Conservation (phyloP, 108 stramenopile genomes). For the Skeletonema menzelii region DNA sequence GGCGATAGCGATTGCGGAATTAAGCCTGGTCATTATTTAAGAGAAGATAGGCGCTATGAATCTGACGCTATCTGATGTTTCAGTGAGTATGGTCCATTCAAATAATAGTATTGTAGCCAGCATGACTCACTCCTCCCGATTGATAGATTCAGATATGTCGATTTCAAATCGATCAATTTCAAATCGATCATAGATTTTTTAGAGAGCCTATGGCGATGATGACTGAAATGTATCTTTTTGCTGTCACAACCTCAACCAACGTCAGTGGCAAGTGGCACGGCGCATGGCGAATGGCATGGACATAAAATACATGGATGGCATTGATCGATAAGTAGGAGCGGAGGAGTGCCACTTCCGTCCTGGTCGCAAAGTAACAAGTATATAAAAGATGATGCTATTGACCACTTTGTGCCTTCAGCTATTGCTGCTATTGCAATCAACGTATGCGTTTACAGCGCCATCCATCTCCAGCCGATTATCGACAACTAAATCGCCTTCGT, state of each 20-base stretch:
- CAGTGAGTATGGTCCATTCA: neutral
- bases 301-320: no score
- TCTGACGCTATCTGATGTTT: no score
- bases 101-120: no score
- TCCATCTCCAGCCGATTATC: neutral
- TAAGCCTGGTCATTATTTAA: neutral
- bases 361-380: neutral
- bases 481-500: neutral
- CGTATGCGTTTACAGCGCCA: neutral
- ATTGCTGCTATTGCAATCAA: conserved; percentile 1
- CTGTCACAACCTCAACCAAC: neutral
- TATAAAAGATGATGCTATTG: neutral
- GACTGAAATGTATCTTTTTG: neutral
- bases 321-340: neutral
- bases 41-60: no score
- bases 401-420: neutral
- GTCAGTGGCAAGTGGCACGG: neutral
- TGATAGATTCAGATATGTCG: no score
- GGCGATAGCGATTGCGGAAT: conserved; percentile 1
- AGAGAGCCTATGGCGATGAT: neutral
- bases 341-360: no score
- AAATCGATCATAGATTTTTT: neutral
- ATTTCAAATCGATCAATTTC: no score
- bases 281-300: no score
- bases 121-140: no score